Evolutionary conservation across 257 asterid species (phyloP), one percentile per base, ranked within the genome.

Genomic region (Verbascum thapsus): DNA sequence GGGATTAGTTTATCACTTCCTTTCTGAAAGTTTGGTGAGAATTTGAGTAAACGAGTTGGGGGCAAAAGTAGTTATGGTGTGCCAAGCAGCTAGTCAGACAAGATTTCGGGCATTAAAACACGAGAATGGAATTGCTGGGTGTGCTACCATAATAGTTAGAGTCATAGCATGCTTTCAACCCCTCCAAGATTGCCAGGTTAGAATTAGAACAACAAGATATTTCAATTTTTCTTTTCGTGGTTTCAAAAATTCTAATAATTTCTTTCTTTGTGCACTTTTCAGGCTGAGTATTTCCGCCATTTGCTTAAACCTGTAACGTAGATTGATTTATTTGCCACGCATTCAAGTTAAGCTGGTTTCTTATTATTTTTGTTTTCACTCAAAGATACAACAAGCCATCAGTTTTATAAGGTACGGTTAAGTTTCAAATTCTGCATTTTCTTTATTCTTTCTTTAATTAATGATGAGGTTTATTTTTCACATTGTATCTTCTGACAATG

Each of bases 51-150:
- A 70, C 62, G 60, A 80, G 75, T 71, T 72, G 80, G n/a, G n/a
- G 91, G 87, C 68, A 60, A 32, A 59, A 79, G 96, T 86, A 91
- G 98, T 91, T 86, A 92, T 92, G 98, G 98, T 92, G 69, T 58
- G 96, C 87, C 98, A 92, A 87, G 95, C 97, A 80, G 98, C 98
- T 50, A 71, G 95, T 61, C 91, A 92, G 79, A 92, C 98, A 82
- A 85, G 82, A 92, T 92, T 92, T 83, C 92, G 99, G 69, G 91
- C 87, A 72, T 78, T 82, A 86, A 92, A 89, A 83, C 96, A 89
- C 53, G 97, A 88, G 76, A 85, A 61, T 83, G 98, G 98, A 73
- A 76, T 85, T 76, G 84, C 75, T 10, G 96, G 98, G 81, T 67
- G 69, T 80, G 82, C 96, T 79, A 86, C 97, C 83, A 85, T 92